Evolutionary conservation across 768 basidiomycete species (phyloP).

Genomic region (Hebeloma cylindrosporum): DNA sequence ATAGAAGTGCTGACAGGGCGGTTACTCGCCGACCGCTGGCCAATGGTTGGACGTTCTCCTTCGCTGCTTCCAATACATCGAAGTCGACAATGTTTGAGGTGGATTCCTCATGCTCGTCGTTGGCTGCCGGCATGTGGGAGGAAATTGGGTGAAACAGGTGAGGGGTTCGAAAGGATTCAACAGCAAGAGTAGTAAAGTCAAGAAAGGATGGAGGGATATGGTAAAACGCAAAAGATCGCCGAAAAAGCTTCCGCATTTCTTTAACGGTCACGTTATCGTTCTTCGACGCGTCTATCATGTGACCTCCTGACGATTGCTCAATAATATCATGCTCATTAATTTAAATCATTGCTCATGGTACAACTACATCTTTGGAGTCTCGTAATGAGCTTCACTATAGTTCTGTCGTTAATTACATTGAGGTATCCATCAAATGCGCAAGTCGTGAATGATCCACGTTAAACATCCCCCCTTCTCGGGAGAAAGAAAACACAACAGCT

Average conservation of each 20-base stretch:
- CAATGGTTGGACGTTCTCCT: slow-evolving; percentile 86
- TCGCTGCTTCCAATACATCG: slow-evolving; percentile 78
- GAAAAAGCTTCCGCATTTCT: slow-evolving; percentile 2
- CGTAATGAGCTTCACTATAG: no score
- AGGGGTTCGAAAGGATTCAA: no score
- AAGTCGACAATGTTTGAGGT: slow-evolving; percentile 65
- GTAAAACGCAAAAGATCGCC: not conserved
- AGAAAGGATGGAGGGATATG: no score
- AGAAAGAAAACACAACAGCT: no score
- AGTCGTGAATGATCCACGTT: no score
- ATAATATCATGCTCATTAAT: not conserved
- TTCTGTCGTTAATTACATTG: no score
- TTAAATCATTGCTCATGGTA: not conserved
- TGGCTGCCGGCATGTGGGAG: slow-evolving; percentile 6
- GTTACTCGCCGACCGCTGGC: slow-evolving; percentile 79
- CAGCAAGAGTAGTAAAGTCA: no score
- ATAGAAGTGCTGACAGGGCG: slow-evolving; percentile 68
- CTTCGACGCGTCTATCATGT: slow-evolving; percentile 9
- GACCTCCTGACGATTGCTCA: not conserved
- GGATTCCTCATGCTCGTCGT: slow-evolving; percentile 46
- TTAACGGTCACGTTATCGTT: slow-evolving; percentile 10
- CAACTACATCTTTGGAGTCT: not conserved
- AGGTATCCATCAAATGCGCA: no score
- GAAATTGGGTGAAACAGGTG: no score
- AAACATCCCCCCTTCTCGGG: no score